Evolutionary conservation across 148 eudicot species (phyloP).

Genomic region (Vaccinium vitisidaea): DNA sequence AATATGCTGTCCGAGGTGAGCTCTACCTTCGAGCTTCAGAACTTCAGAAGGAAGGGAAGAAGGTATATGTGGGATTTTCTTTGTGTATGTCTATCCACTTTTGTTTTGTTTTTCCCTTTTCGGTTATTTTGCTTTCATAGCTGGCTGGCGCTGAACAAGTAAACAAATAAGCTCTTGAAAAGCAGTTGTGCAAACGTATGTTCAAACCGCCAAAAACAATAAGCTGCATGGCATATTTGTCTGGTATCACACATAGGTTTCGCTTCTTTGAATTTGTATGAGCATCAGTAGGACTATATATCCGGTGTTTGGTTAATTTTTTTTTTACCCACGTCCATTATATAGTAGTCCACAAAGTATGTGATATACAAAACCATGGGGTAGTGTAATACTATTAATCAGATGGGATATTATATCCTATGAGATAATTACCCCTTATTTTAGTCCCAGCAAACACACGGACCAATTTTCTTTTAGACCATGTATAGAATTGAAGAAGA

Average conservation of each 20-base stretch:
- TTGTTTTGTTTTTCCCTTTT: background rate
- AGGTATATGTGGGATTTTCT: conserved; percentile 42
- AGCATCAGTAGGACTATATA: background rate
- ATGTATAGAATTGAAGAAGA: background rate
- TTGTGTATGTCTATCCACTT: background rate
- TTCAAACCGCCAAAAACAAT: background rate
- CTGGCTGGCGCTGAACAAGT: conserved; percentile 3
- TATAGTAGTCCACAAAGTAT: background rate
- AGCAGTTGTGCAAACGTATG: background rate
- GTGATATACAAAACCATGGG: background rate
- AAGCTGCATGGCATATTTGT: background rate
- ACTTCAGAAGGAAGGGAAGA: conserved; percentile 98
- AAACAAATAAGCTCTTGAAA: background rate
- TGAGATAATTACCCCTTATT: background rate
- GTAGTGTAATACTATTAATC: background rate
- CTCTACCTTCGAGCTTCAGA: conserved; percentile 98
- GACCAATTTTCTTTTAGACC: background rate
- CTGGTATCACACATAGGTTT: background rate
- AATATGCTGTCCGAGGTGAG: conserved; percentile 98
- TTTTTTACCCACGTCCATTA: background rate
- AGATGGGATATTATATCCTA: background rate
- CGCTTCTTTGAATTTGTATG: background rate
- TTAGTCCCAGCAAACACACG: background rate
- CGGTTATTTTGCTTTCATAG: background rate
- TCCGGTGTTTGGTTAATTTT: background rate